Conservation (phyloP, 2,329 filamentous ascomycete species). For the Cladophialophora yegresii region DNA sequence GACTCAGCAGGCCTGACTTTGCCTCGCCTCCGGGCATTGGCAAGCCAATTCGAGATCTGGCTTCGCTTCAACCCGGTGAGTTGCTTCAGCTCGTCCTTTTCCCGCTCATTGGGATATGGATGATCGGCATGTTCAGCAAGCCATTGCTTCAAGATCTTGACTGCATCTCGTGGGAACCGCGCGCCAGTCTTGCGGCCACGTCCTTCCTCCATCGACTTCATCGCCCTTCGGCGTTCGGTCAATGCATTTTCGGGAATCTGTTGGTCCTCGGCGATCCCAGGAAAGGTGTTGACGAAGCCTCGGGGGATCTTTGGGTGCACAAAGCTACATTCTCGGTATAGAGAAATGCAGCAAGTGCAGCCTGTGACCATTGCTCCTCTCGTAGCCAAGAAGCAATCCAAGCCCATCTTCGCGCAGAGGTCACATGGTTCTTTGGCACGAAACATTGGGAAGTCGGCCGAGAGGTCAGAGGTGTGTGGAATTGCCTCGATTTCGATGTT, state of each 20-base stretch:
- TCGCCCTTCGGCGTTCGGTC: constrained; percentile 44
- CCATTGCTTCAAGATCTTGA: constrained; percentile 83
- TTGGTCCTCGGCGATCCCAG: constrained; percentile 47
- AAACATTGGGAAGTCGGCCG: constrained; percentile 48
- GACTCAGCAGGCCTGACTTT: constrained; percentile 63
- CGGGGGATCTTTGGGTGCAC: constrained; percentile 46
- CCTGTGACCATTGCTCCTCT: constrained; percentile 49
- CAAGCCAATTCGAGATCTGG: constrained; percentile 90
- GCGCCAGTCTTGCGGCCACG: constrained; percentile 65
- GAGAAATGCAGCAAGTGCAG: constrained; percentile 52
- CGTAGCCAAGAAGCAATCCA: constrained; percentile 51
- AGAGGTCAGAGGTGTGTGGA: constrained; percentile 30
- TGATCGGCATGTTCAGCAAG: constrained; percentile 75
- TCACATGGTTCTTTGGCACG: constrained; percentile 50
- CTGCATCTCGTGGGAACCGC: constrained; percentile 76
- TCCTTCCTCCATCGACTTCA: constrained; percentile 47
- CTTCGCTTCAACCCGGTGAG: constrained; percentile 78
- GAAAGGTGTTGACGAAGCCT: constrained; percentile 49
- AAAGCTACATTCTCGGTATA: constrained; percentile 53
- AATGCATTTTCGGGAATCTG: constrained; percentile 40
- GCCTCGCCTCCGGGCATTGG: constrained; percentile 79
- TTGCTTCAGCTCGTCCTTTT: constrained; percentile 76
- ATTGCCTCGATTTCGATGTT: constrained; percentile 37
- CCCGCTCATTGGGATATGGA: constrained; percentile 84
- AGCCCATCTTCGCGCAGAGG: constrained; percentile 50